Evolutionary conservation across 768 basidiomycete species (phyloP), one percentile per base, ranked within the genome.

Genomic region (Suillus decipiens): DNA sequence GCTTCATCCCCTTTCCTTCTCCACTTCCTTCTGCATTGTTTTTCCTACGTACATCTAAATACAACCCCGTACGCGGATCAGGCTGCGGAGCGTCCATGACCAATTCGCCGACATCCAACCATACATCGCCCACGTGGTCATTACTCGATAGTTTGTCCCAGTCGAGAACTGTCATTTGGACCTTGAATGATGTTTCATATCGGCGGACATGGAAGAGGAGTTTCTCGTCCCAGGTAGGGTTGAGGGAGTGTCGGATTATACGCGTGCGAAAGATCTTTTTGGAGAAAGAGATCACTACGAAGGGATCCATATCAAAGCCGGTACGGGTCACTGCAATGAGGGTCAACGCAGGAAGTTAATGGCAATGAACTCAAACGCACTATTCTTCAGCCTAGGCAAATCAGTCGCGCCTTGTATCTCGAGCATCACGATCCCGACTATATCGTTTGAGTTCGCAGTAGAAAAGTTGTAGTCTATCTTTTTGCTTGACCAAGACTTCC

Each of bases 271-370:
- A 99, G 5, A 98, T 93, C 74, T 97, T 99, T 79, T 95, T 96
- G 36, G 96, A 93, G 66, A 99, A 99, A 3, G 93, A 94, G 66
- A 96, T 85, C 65, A 99, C 95, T 28, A 93, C 92, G 71, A 98
- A 99, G 0, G 96, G 95, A 70, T 98, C 95, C 95, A 98, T 97
- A 72, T 99, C 96, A 85, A 89, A 95, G 0, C 92, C 92, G 0
- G 86, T 92, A 0, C 90, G 86, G 1, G 89, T 93, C 86, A 93
- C 92, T 92, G 61, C 39, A 39, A 58, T 24, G 17, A 12, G 55
- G 43, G 43, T 62, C 42, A 61, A 61, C 57, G 55, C 28, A 24
- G 24, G 19, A 66, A 37, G 55, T 42, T 51, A 55, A 17, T 1
- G 4, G 33, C 19, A 1, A 53, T n/a, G 19, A 53, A 17, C 19